phyloP scores from a whole-genome alignment of 805 yeast genomes.

The Zygosaccharomyces rouxii region DNA sequence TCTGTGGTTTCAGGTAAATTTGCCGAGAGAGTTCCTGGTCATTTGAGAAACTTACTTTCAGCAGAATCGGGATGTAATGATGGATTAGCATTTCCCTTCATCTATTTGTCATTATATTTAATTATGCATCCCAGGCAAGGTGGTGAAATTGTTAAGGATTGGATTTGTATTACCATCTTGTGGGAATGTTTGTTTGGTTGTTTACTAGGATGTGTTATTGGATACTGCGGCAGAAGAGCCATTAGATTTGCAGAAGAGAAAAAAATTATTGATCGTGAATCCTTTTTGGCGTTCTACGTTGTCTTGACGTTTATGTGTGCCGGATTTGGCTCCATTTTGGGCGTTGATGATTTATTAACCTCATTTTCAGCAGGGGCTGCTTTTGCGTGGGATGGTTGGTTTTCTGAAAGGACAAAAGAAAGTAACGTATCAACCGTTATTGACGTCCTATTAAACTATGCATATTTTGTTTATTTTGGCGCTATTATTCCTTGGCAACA shows the following conservation, averaged over 20 bases:
- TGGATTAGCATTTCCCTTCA: slow-evolving; percentile 94
- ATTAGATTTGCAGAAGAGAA: slow-evolving; percentile 69
- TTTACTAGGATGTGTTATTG: slow-evolving; percentile 66
- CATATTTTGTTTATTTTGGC: slow-evolving; percentile 87
- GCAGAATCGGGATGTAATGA: slow-evolving; percentile 90
- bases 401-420: slow-evolving; percentile 75
- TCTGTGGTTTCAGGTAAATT: slow-evolving; percentile 91
- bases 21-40: slow-evolving; percentile 90
- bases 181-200: slow-evolving; percentile 83
- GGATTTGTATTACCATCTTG: slow-evolving; percentile 70
- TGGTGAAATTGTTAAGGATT: slow-evolving; percentile 67
- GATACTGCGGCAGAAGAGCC: slow-evolving; percentile 63
- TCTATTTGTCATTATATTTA: slow-evolving; percentile 62
- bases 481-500: slow-evolving; percentile 86
- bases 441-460: slow-evolving; percentile 74
- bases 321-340: slow-evolving; percentile 82
- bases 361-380: slow-evolving; percentile 93
- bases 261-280: slow-evolving; percentile 77
- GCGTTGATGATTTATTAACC: slow-evolving; percentile 83
- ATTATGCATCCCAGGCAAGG: slow-evolving; percentile 63
- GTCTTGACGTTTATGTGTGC: slow-evolving; percentile 80
- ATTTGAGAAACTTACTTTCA: slow-evolving; percentile 71
- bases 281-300: slow-evolving; percentile 79
- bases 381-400: slow-evolving; percentile 92
- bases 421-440: slow-evolving; percentile 87